Conservation (phyloP, 2,329 filamentous ascomycete species). For the Phialophora chinensis region DNA sequence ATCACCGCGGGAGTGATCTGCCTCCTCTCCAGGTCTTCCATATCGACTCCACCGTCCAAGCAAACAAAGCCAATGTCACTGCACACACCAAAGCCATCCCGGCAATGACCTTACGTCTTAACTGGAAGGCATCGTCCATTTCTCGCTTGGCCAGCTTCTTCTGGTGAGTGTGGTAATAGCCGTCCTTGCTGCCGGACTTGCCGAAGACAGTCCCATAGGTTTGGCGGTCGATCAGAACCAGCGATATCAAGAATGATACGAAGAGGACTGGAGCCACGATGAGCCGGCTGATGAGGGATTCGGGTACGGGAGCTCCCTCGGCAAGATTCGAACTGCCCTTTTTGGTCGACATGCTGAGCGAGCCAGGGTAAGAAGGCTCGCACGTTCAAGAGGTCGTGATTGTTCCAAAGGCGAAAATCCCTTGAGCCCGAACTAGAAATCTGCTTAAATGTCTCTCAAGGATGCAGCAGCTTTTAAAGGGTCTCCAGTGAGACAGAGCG, state of each 20-base stretch:
- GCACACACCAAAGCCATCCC: conserved; percentile 52
- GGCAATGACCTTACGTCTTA: conserved; percentile 62
- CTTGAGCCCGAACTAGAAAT: neutral
- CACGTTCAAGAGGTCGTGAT: neutral
- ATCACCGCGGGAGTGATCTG: neutral
- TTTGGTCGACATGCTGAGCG: conserved; percentile 21
- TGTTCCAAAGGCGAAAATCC: neutral
- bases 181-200: conserved; percentile 42
- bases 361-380: neutral
- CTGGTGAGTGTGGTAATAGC: conserved; percentile 63
- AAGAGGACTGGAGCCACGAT: conserved; percentile 69
- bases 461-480: neutral
- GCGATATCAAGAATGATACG: conserved; percentile 68
- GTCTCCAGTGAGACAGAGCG: neutral
- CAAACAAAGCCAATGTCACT: conserved; percentile 41
- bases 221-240: conserved; percentile 66
- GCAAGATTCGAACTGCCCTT: conserved; percentile 8
- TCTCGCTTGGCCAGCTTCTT: conserved; percentile 67
- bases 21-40: conserved; percentile 31
- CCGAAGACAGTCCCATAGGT: conserved; percentile 58
- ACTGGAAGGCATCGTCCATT: conserved; percentile 67
- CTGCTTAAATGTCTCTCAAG: neutral
- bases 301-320: conserved; percentile 23
- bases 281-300: conserved; percentile 40
- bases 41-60: conserved; percentile 34